Percentiles rank a stretch among this genome's conserved stretches.
Conservation (phyloP, 768 basidiomycete species). For the Boletus fagicola region DNA sequence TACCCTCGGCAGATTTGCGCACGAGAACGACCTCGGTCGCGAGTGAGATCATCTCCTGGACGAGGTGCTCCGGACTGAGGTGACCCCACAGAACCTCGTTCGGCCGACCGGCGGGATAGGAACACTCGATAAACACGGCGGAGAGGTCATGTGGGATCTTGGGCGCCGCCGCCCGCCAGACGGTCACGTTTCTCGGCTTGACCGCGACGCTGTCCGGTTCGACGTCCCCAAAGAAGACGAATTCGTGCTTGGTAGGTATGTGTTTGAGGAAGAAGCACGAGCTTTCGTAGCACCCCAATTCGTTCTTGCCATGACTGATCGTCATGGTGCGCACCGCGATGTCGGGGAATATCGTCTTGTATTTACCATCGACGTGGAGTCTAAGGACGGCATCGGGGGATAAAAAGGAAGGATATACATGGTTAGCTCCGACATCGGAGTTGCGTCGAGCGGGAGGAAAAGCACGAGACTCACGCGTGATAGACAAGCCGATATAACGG, state of each 20-base stretch:
- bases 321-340: slow-evolving; percentile 67
- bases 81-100: slow-evolving; percentile 79
- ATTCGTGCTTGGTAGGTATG: slow-evolving; percentile 58
- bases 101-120: slow-evolving; percentile 72
- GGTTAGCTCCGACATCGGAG: slow-evolving; percentile 12
- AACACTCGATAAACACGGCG: slow-evolving; percentile 94
- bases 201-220: slow-evolving; percentile 77
- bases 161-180: slow-evolving; percentile 83
- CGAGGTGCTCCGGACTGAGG: slow-evolving; percentile 76
- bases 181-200: slow-evolving; percentile 56
- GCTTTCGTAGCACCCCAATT: slow-evolving; percentile 61
- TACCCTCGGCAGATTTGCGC: slow-evolving; percentile 36
- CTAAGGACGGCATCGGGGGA: slow-evolving; percentile 30
- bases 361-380: slow-evolving; percentile 50
- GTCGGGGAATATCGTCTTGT: slow-evolving; percentile 49
- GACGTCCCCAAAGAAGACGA: slow-evolving; percentile 94
- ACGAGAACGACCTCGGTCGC: slow-evolving; percentile 62
- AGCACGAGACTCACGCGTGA: slow-evolving; percentile 48
- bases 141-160: slow-evolving; percentile 68
- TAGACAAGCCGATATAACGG: slow-evolving; percentile 61
- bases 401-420: background rate
- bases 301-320: slow-evolving; percentile 68
- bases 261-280: slow-evolving; percentile 84
- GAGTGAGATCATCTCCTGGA: slow-evolving; percentile 67
- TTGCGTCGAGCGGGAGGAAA: background rate